Base-by-base conservation (phyloP, 2,329 filamentous ascomycete genomes). In the Venturia effusa region DNA sequence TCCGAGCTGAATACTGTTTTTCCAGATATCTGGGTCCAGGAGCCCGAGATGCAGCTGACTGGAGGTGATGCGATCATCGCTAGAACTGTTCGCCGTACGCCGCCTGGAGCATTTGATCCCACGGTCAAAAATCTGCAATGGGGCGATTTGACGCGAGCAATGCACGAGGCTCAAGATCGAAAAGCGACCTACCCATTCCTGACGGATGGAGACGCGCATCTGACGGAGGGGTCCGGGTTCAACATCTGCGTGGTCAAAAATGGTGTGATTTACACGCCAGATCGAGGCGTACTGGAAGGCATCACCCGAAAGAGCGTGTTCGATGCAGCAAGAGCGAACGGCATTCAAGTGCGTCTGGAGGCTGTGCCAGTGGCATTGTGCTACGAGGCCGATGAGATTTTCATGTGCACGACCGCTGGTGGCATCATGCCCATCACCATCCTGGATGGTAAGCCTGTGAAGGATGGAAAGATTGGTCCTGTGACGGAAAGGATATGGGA, bases 381-480 rank as follows among this genome's bases (percentile, higher is more conserved):
- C 0, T 81, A 80, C 59, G 61, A 74, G 7, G 70, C 72, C 0
- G 80, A 83, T 64, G 80, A 83, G 70, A 74, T 81, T 4, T 77
- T 83, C 37, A 81, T 81, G 79, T 81, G 75, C 65, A 82, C 80
- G 0, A 82, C 80, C 17, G 80, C 80, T 0, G 80, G 80, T 1
- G 80, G 80, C 0, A 75, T 82, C 22, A 82, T 82, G 80, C 80
- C 80, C 0, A 80, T 83, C 32, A 80, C 78, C 0, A 65, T 62
- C 0, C 69, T 82, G 2, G 80, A 83, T 67, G 79, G 75, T 0
- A 67, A 74, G 61, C 71, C 73, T 0, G 70, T 82, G 0, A 73
- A 72, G 1, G 72, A 71, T 63, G 80, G 79, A 0, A 74, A 76
- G 67, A 64, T 81, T 32, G 80, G 80, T 0, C 72, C 76, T 1